Conservation (phyloP, 2,329 filamentous ascomycete species). For the Lachnellula occidentalis region DNA sequence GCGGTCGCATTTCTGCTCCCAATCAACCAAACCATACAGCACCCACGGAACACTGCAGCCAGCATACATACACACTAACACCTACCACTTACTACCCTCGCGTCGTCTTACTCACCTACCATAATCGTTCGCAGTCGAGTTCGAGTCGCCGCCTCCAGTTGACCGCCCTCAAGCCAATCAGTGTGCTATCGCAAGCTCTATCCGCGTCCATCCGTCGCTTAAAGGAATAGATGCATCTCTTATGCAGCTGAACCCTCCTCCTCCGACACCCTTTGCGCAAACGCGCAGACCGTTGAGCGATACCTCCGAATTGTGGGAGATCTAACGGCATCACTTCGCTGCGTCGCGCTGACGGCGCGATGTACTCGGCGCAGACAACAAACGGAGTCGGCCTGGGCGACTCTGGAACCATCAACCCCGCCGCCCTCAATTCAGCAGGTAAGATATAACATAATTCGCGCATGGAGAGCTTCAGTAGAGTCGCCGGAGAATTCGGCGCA, state of each 20-base stretch:
- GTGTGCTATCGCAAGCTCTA: too few relatives aligned
- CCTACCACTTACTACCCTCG: too few relatives aligned
- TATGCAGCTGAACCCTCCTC: slow-evolving; percentile 15
- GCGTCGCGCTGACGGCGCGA: slow-evolving; percentile 32
- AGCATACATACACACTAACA: too few relatives aligned
- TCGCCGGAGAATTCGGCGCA: slow-evolving; percentile 11
- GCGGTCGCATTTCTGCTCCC: too few relatives aligned
- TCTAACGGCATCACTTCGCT: slow-evolving; percentile 37
- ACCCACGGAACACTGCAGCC: too few relatives aligned
- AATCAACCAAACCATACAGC: too few relatives aligned
- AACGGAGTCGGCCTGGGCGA: slow-evolving; percentile 53
- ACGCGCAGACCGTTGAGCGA: slow-evolving; percentile 19
- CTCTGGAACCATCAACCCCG: slow-evolving; percentile 86
- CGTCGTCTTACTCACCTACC: too few relatives aligned
- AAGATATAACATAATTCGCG: slow-evolving; percentile 33
- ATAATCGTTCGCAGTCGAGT: too few relatives aligned
- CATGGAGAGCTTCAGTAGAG: slow-evolving; percentile 11
- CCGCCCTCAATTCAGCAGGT: slow-evolving; percentile 77
- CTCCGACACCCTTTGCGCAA: slow-evolving; percentile 14
- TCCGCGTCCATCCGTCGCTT: too few relatives aligned
- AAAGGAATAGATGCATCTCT: neutral
- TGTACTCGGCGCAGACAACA: slow-evolving; percentile 60
- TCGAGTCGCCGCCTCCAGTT: too few relatives aligned
- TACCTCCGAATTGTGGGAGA: slow-evolving; percentile 11
- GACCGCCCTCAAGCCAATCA: too few relatives aligned